phyloP scores from a whole-genome alignment of 2,329 filamentous ascomycete genomes.

The Dothideomycetes sp. region DNA sequence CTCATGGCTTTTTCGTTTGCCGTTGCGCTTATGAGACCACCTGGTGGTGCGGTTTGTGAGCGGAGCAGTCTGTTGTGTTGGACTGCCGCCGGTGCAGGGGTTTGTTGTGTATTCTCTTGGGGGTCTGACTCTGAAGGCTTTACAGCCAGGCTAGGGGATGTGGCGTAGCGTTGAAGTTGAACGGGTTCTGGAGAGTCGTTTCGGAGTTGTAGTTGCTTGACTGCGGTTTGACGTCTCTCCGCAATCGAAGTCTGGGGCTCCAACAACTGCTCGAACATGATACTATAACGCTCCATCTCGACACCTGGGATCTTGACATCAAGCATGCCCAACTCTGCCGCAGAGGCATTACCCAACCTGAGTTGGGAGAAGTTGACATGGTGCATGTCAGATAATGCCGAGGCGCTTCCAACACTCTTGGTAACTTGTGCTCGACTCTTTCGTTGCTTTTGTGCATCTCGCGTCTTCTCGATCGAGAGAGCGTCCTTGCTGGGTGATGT shows the following conservation, averaged over 20 bases:
- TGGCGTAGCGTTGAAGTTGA: constrained; percentile 6
- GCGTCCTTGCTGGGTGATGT: neutral
- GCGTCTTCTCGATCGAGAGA: constrained; percentile 2
- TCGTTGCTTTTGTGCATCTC: neutral
- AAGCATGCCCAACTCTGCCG: constrained; percentile 33
- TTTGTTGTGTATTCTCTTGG: constrained; percentile 5
- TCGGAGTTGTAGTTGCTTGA: constrained; percentile 16
- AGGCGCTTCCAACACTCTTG: neutral
- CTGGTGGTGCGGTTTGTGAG: constrained; percentile 22
- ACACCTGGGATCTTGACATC: constrained; percentile 72
- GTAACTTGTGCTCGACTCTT: neutral
- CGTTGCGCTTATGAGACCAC: constrained; percentile 15
- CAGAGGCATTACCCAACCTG: too few relatives aligned
- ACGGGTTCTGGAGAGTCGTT: constrained; percentile 9
- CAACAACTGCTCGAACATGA: constrained; percentile 80
- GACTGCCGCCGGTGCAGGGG: constrained; percentile 13
- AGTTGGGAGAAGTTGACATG: too few relatives aligned
- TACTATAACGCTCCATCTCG: constrained; percentile 79
- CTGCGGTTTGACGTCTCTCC: constrained; percentile 24
- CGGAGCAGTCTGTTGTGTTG: constrained; percentile 17
- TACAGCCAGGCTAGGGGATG: constrained; percentile 9
- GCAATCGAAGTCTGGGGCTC: constrained; percentile 31
- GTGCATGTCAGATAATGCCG: neutral
- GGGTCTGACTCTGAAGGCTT: constrained; percentile 5
- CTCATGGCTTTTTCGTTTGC: constrained; percentile 6